These are phyloP conservation scores for Arthrocladium fulminans DNA, from an alignment of 2,329 filamentous ascomycete genomes.

Conservation along the genomic window DNA sequence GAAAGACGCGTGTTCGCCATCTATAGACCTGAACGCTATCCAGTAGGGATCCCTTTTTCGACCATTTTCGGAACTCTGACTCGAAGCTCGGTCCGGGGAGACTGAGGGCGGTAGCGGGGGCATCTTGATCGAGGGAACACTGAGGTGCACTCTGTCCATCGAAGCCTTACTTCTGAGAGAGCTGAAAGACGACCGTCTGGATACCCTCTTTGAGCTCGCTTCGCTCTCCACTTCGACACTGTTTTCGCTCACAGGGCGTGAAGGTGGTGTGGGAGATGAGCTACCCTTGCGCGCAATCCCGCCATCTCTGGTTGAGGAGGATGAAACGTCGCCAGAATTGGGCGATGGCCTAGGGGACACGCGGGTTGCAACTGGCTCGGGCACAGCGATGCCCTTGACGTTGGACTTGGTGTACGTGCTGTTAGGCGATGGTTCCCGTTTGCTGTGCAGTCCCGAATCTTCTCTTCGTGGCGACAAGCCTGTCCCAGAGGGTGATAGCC, in stretches of 20 bases:
- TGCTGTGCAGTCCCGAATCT: slow-evolving; percentile 24
- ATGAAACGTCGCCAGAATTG: neutral
- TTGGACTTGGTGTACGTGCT: slow-evolving; percentile 11
- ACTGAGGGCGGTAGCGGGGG: slow-evolving; percentile 37
- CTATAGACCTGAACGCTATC: slow-evolving; percentile 58
- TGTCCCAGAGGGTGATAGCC: slow-evolving; percentile 40
- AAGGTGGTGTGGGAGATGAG: slow-evolving; percentile 10
- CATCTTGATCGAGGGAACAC: slow-evolving; percentile 38
- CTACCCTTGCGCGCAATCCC: neutral
- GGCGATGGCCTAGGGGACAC: slow-evolving; percentile 1
- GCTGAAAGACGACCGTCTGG: slow-evolving; percentile 32
- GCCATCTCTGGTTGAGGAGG: neutral
- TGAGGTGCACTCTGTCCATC: slow-evolving; percentile 36
- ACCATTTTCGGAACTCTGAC: slow-evolving; percentile 28
- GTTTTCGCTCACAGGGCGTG: slow-evolving; percentile 8
- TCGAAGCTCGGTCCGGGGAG: slow-evolving; percentile 29
- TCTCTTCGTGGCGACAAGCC: slow-evolving; percentile 34
- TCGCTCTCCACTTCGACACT: slow-evolving; percentile 24
- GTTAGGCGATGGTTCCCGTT: slow-evolving; percentile 16
- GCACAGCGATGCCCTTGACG: slow-evolving; percentile 11
- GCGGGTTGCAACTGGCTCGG: slow-evolving; percentile 2
- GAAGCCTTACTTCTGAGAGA: slow-evolving; percentile 36
- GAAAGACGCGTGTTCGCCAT: slow-evolving; percentile 55
- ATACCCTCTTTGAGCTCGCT: slow-evolving; percentile 25
- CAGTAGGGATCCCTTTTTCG: slow-evolving; percentile 62